Conservation (phyloP, 345 rosid genomes). For the Turnera subulata region DNA sequence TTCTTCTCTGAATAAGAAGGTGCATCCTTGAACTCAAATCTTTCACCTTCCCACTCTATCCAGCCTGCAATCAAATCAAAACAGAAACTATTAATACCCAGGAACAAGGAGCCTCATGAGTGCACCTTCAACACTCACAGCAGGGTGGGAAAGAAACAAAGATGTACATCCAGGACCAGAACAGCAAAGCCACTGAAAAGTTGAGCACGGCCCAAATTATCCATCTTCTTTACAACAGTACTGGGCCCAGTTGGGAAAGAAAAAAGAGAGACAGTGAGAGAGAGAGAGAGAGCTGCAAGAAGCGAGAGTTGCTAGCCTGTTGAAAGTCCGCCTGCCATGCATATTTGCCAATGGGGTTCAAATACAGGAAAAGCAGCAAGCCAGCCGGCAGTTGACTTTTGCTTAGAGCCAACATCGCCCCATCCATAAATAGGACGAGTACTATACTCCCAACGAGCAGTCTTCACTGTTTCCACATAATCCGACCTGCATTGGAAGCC, state of each 20-base stretch:
- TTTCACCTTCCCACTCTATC: constrained; percentile 97
- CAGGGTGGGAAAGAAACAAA: too few relatives aligned
- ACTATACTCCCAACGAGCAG: constrained; percentile 92
- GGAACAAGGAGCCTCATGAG: neutral
- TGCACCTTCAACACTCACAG: neutral
- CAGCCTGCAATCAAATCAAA: constrained; percentile 55
- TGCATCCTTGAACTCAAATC: constrained; percentile 80
- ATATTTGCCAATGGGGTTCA: constrained; percentile 99
- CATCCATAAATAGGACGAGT: constrained; percentile 91
- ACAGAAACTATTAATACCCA: constrained; percentile 6
- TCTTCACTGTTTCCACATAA: constrained; percentile 60
- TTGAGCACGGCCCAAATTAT: neutral
- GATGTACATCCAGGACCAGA: neutral
- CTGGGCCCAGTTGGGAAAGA: too few relatives aligned
- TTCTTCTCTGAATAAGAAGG: constrained; percentile 98
- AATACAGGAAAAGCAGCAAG: constrained; percentile 93
- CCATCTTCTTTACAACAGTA: neutral
- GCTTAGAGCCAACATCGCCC: constrained; percentile 77
- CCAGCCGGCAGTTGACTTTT: constrained; percentile 97
- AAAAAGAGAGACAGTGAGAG: neutral
- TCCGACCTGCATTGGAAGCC: constrained; percentile 50
- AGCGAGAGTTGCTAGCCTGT: constrained; percentile 46
- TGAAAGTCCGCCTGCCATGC: constrained; percentile 98
- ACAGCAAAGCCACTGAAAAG: constrained; percentile 6
- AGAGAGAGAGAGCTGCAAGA: neutral